Conservation (phyloP, 192 early-diverging fungal genomes). For the Umbelopsis isabellina region DNA sequence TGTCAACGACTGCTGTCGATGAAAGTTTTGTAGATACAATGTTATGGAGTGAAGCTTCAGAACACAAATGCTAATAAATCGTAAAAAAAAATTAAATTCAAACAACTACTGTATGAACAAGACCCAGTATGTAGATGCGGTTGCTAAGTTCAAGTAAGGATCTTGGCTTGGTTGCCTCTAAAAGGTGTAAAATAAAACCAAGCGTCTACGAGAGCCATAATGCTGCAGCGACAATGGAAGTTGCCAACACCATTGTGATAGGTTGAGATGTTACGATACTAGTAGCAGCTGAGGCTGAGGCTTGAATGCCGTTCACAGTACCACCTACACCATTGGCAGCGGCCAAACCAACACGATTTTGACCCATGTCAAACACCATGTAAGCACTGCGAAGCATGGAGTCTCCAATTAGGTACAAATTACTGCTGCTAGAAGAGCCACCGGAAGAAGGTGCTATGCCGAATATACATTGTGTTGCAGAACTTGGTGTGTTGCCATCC, state of each 20-base stretch:
- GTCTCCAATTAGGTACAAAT: conserved; percentile 41
- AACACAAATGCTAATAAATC: no score
- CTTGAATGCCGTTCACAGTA: conserved; percentile 3
- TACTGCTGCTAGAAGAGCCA: conserved; percentile 11
- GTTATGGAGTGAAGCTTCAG: not conserved
- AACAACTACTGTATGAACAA: no score
- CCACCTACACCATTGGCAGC: conserved; percentile 28
- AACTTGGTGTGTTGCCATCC: conserved; percentile 23
- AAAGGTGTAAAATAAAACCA: no score
- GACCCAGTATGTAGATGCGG: no score
- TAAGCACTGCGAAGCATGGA: conserved; percentile 38
- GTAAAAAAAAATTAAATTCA: no score
- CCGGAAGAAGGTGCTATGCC: conserved; percentile 32
- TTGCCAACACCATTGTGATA: not conserved
- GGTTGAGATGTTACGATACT: not conserved
- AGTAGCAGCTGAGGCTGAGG: not conserved
- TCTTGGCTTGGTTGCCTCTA: no score
- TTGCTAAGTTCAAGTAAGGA: no score
- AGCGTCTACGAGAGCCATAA: not conserved
- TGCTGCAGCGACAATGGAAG: not conserved
- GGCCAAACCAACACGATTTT: conserved; percentile 37
- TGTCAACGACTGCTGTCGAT: not conserved
- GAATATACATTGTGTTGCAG: conserved; percentile 28
- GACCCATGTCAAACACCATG: conserved; percentile 43
- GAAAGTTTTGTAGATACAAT: not conserved